These are phyloP conservation scores for Chenopodium quinoa DNA, from an alignment of 148 eudicot species.

Conservation along the genomic window DNA sequence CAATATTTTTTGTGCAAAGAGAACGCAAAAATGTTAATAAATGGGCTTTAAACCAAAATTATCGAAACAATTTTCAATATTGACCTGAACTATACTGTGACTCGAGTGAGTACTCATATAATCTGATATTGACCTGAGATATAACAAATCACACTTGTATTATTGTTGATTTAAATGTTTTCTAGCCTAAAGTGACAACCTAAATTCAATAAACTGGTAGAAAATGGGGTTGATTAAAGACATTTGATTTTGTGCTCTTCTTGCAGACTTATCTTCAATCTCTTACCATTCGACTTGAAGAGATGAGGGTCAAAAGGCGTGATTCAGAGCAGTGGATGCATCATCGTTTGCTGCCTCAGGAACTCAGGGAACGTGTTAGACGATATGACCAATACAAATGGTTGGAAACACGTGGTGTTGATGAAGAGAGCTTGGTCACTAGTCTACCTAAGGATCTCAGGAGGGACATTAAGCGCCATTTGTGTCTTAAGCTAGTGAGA, in stretches of 20 bases:
- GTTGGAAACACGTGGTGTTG: conserved; percentile 92
- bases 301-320: conserved; percentile 95
- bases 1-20: not conserved
- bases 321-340: conserved; percentile 99
- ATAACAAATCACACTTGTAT: not conserved
- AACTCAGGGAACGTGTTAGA: conserved; percentile 82
- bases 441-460: conserved; percentile 82
- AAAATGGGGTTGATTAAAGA: not conserved
- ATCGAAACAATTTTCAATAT: not conserved
- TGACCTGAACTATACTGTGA: not conserved
- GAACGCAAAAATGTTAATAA: not conserved
- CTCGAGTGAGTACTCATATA: not conserved
- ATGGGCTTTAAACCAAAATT: not conserved
- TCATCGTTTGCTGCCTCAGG: conserved; percentile 80
- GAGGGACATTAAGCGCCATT: conserved; percentile 89
- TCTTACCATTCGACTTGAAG: conserved; percentile 86
- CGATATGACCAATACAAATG: conserved; percentile 93
- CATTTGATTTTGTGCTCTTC: conserved; percentile 5
- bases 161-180: too few relatives aligned
- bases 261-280: conserved; percentile 88
- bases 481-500: conserved; percentile 83
- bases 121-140: not conserved
- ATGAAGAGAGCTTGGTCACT: conserved; percentile 78
- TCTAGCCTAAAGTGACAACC: not conserved
- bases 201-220: too few relatives aligned